phyloP scores from a whole-genome alignment of 192 early-diverging fungal genomes.

The Mortierella claussenii region DNA sequence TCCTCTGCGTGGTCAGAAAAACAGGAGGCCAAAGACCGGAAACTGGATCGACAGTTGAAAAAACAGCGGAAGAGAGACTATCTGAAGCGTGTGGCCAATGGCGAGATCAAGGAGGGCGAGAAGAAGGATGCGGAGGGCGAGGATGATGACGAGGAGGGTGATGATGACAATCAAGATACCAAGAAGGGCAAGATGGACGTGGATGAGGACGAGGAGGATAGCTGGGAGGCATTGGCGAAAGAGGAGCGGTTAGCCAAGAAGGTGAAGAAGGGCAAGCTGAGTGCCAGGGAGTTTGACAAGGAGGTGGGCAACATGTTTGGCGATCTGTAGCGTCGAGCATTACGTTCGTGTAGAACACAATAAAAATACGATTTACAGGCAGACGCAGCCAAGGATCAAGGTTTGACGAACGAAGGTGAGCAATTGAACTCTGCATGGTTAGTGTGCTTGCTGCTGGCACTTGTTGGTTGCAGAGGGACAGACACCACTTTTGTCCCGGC shows the following conservation, averaged over 20 bases:
- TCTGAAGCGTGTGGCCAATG: slow-evolving; percentile 53
- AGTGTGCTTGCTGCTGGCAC: too few species aligned
- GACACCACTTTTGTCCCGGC: background rate
- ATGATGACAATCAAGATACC: slow-evolving; percentile 11
- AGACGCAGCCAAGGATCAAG: too few species aligned
- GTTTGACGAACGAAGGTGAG: too few species aligned
- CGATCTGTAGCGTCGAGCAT: slow-evolving; percentile 39
- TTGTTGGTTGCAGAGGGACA: background rate
- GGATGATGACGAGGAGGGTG: slow-evolving; percentile 13
- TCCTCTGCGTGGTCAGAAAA: slow-evolving; percentile 77
- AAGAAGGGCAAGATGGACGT: slow-evolving; percentile 25
- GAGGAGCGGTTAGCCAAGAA: slow-evolving; percentile 72
- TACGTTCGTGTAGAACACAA: too few species aligned
- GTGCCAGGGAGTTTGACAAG: slow-evolving; percentile 59
- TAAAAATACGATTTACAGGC: too few species aligned
- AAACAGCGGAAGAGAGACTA: slow-evolving; percentile 66
- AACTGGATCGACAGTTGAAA: slow-evolving; percentile 74
- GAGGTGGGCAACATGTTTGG: slow-evolving; percentile 50
- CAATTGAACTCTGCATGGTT: too few species aligned
- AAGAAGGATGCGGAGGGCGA: slow-evolving; percentile 3
- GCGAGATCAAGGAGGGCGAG: slow-evolving; percentile 41
- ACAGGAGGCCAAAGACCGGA: slow-evolving; percentile 70
- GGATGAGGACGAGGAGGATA: slow-evolving; percentile 59
- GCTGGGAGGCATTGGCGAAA: slow-evolving; percentile 69
- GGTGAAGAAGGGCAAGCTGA: slow-evolving; percentile 63